Conservation (phyloP, 495 filamentous ascomycete species). For the Tuber umbilicatum region DNA sequence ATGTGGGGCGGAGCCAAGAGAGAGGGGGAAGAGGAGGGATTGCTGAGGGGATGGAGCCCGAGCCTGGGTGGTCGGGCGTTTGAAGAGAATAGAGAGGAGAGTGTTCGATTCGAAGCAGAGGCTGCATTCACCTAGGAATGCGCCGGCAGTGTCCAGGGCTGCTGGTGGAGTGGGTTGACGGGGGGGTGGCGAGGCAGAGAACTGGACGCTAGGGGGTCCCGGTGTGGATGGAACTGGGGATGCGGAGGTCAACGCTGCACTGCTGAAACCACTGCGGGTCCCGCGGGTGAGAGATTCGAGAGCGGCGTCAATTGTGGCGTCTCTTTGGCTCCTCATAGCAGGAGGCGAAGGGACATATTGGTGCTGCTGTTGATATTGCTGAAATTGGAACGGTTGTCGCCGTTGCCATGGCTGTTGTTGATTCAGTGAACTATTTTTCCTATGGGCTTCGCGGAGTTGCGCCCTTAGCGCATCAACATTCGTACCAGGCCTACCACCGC, state of each 20-base stretch:
- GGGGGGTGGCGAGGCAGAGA: neutral
- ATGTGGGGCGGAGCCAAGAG: slow-evolving; percentile 33
- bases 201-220: neutral
- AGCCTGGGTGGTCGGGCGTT: slow-evolving; percentile 25
- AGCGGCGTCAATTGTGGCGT: slow-evolving; percentile 39
- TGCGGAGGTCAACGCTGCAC: neutral
- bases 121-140: slow-evolving; percentile 41
- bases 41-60: slow-evolving; percentile 12
- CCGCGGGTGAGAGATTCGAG: slow-evolving; percentile 30
- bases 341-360: neutral
- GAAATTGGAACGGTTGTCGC: neutral
- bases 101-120: slow-evolving; percentile 44
- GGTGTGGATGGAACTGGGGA: neutral
- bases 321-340: slow-evolving; percentile 18
- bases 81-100: slow-evolving; percentile 43
- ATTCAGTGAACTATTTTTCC: slow-evolving; percentile 15
- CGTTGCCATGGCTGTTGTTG: neutral
- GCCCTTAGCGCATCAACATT: neutral
- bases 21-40: slow-evolving; percentile 39
- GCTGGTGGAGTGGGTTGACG: slow-evolving; percentile 12
- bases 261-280: slow-evolving; percentile 16
- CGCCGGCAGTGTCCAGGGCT: slow-evolving; percentile 14
- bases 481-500: neutral
- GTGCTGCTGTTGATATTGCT: neutral
- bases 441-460: slow-evolving; percentile 27